Evolutionary conservation across 2,329 filamentous ascomycete genomes (phyloP).

Genomic region (Emergomyces pasteurianus): DNA sequence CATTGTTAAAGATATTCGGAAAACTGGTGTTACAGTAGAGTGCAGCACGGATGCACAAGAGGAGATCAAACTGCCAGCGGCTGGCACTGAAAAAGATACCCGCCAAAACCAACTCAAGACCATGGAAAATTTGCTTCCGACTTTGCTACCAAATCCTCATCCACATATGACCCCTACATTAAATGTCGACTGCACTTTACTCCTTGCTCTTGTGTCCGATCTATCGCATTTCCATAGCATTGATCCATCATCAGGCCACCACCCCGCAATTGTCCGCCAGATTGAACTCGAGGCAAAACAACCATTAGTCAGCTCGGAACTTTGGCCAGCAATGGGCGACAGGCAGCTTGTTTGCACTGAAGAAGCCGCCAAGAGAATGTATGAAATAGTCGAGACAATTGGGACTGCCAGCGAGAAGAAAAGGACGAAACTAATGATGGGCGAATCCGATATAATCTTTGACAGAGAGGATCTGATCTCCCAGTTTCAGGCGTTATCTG

Average conservation of each 20-base stretch:
- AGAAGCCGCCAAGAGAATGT: conserved; percentile 54
- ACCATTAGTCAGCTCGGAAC: conserved; percentile 46
- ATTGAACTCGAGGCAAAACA: conserved; percentile 52
- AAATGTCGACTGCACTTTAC: conserved; percentile 47
- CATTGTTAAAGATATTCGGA: conserved; percentile 44
- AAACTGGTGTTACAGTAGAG: conserved; percentile 35
- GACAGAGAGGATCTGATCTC: conserved; percentile 22
- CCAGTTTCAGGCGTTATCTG: conserved; percentile 37
- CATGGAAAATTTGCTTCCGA: conserved; percentile 15
- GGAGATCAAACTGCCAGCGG: not conserved
- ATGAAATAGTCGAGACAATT: conserved; percentile 53
- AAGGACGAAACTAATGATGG: conserved; percentile 49
- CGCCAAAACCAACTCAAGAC: not conserved
- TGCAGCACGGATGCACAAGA: conserved; percentile 17
- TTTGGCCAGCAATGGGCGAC: conserved; percentile 50
- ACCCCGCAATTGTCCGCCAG: conserved; percentile 50
- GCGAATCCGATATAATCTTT: conserved; percentile 26
- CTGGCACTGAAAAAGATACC: conserved; percentile 2
- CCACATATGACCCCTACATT: conserved; percentile 32
- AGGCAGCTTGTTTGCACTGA: conserved; percentile 53
- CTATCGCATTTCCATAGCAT: conserved; percentile 47
- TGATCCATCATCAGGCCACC: conserved; percentile 40
- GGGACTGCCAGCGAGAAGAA: conserved; percentile 49
- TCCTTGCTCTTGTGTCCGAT: conserved; percentile 62
- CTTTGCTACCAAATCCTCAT: conserved; percentile 30